Base-by-base conservation (phyloP, 148 eudicot species). In the Dysphania ambrosioides region DNA sequence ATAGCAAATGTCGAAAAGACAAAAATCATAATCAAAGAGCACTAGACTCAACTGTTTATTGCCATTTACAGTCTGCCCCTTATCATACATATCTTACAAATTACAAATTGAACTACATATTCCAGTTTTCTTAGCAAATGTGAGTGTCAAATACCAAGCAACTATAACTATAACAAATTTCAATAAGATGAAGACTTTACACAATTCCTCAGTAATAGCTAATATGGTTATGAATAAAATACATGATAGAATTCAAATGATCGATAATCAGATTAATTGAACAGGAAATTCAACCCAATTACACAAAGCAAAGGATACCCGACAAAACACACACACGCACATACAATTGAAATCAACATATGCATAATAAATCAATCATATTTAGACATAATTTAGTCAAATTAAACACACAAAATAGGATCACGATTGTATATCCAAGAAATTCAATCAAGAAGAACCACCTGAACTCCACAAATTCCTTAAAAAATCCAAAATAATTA, bases 41-140 rank as follows among this genome's bases (percentile, higher is more conserved):
- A n/a, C n/a, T n/a, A n/a, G n/a, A n/a, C n/a, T n/a, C n/a, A n/a
- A n/a, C n/a, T n/a, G n/a, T n/a, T n/a, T n/a, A n/a, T n/a, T n/a
- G n/a, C n/a, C n/a, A n/a, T 63, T 29, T 60, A 47, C 75, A 79
- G 62, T 53, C 78, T 69, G 71, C 67, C 34, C 29, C 32, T 11
- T 23, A 34, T n/a, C 34, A 67, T 63, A 40, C 42, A 66, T 40
- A 10, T 8, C 34, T 40, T n/a, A 18, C 24, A 66, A 38, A 36
- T 36, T 40, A n/a, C 19, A 38, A 23, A 38, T 23, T n/a, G 5
- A 59, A 59, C 8, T 9, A 27, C 15, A 27, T 59, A 59, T n/a
- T n/a, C n/a, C n/a, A n/a, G n/a, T n/a, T n/a, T n/a, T n/a, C n/a
- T n/a, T n/a, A n/a, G n/a, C n/a, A n/a, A n/a, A n/a, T n/a, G n/a